phyloP scores from a whole-genome alignment of 2,329 filamentous ascomycete genomes.

The Hymenoscyphus linearis region DNA sequence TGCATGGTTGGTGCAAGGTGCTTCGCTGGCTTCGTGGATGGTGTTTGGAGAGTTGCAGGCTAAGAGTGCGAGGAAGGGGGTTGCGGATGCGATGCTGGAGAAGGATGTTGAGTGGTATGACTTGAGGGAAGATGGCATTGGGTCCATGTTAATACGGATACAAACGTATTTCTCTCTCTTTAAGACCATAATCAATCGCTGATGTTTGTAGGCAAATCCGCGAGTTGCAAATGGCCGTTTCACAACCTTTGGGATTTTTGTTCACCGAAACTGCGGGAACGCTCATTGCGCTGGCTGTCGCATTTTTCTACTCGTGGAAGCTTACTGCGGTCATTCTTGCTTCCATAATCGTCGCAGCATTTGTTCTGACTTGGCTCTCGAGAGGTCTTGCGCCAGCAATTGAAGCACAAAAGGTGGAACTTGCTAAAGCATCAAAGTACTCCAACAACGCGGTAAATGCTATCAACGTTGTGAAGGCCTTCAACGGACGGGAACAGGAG shows the following conservation, averaged over 20 bases:
- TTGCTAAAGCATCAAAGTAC: slow-evolving; percentile 67
- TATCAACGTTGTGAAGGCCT: slow-evolving; percentile 83
- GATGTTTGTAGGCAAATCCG: slow-evolving; percentile 60
- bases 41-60: slow-evolving; percentile 78
- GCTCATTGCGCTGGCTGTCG: slow-evolving; percentile 61
- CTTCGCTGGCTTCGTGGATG: slow-evolving; percentile 67
- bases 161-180: slow-evolving; percentile 57
- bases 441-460: slow-evolving; percentile 63
- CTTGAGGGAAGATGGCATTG: slow-evolving; percentile 61
- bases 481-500: slow-evolving; percentile 70
- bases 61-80: slow-evolving; percentile 51
- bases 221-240: slow-evolving; percentile 75
- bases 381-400: slow-evolving; percentile 59
- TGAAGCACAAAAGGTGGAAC: slow-evolving; percentile 59
- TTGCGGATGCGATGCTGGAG: slow-evolving; percentile 65
- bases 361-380: slow-evolving; percentile 56
- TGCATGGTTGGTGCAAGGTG: slow-evolving; percentile 62
- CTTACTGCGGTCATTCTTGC: slow-evolving; percentile 75
- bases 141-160: slow-evolving; percentile 63
- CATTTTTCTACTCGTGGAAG: slow-evolving; percentile 77
- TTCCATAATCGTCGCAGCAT: slow-evolving; percentile 62
- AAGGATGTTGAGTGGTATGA: slow-evolving; percentile 84
- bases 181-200: slow-evolving; percentile 3
- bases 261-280: slow-evolving; percentile 60
- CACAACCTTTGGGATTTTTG: slow-evolving; percentile 70